phyloP scores from a whole-genome alignment of 2,329 filamentous ascomycete genomes.

The Periglandula ipomoeae region DNA sequence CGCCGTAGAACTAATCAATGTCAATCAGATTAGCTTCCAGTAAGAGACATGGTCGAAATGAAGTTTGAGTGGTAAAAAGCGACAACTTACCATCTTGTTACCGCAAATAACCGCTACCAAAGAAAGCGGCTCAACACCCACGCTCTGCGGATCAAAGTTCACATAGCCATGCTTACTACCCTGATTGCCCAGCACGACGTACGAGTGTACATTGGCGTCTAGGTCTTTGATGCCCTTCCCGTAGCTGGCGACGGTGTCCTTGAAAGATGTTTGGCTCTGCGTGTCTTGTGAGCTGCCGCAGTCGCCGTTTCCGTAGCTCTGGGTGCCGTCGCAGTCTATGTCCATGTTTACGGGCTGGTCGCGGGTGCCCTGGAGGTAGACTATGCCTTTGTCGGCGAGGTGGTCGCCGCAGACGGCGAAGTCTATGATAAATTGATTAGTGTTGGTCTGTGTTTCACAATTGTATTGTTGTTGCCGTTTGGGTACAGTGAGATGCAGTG shows the following conservation, averaged over 20 bases:
- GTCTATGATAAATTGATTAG: slow-evolving; percentile 11
- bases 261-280: slow-evolving; percentile 39
- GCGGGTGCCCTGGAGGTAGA: slow-evolving; percentile 38
- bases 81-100: slow-evolving; percentile 34
- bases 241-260: slow-evolving; percentile 27
- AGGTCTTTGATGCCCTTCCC: slow-evolving; percentile 30
- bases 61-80: no score
- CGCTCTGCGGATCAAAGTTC: slow-evolving; percentile 30
- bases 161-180: slow-evolving; percentile 22
- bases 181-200: slow-evolving; percentile 44
- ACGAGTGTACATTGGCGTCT: slow-evolving; percentile 41
- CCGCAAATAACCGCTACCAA: slow-evolving; percentile 47
- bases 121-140: slow-evolving; percentile 40
- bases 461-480: slow-evolving; percentile 25
- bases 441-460: slow-evolving; percentile 22
- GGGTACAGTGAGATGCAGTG: no score
- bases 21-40: no score
- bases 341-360: slow-evolving; percentile 44
- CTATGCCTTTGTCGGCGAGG: slow-evolving; percentile 26
- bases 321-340: slow-evolving; percentile 47
- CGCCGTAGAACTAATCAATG: no score
- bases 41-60: no score
- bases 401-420: slow-evolving; percentile 40
- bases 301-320: slow-evolving; percentile 32
- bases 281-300: slow-evolving; percentile 35